Conservation (phyloP, 2,329 filamentous ascomycete species). For the Trichoderma koningiopsis region DNA sequence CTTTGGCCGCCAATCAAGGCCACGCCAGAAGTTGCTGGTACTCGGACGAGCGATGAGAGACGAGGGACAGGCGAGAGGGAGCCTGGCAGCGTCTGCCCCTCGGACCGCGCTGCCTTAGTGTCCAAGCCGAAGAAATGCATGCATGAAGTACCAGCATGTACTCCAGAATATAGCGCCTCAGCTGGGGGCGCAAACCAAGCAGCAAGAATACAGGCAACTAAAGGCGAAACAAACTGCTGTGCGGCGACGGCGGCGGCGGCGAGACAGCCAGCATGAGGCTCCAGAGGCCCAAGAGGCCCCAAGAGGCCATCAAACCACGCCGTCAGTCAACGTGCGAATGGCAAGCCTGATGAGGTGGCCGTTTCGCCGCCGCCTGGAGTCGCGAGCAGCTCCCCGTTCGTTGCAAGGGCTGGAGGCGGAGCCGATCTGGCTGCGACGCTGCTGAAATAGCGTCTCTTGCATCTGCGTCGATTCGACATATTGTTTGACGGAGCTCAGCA, state of each 20-base stretch:
- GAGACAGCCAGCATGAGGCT: background rate
- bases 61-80: background rate
- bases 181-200: constrained; percentile 10
- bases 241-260: background rate
- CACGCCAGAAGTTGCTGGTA: background rate
- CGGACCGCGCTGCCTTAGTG: constrained; percentile 24
- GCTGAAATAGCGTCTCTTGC: background rate
- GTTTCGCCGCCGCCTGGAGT: background rate
- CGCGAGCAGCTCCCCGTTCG: background rate
- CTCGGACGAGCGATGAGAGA: background rate
- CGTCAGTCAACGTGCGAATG: background rate
- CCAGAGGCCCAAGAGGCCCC: background rate
- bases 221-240: background rate
- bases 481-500: constrained; percentile 9
- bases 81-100: background rate
- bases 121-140: constrained; percentile 10
- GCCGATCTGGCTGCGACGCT: constrained; percentile 18
- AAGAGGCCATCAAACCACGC: background rate
- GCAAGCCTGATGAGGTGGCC: background rate
- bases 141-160: constrained; percentile 12
- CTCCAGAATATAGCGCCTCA: background rate
- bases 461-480: background rate
- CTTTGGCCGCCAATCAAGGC: background rate
- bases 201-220: constrained; percentile 15
- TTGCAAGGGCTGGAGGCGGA: constrained; percentile 2